Evolutionary conservation across 371 early-diverging fungal species (phyloP).

Genomic region (Haplosporangium sp.): DNA sequence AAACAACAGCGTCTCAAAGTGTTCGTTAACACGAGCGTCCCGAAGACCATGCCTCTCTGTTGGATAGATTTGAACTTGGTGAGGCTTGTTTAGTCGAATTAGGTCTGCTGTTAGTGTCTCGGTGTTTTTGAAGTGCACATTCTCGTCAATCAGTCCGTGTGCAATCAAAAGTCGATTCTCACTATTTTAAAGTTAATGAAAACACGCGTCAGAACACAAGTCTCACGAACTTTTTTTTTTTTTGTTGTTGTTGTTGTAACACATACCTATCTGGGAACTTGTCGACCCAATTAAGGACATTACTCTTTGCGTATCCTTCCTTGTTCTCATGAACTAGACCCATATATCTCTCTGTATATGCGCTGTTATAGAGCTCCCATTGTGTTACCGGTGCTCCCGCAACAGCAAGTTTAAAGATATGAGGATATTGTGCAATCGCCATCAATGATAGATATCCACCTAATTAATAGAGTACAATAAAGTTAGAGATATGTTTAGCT

Average conservation of each 20-base stretch:
- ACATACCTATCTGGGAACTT: slow-evolving; percentile 73
- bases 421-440: slow-evolving; percentile 73
- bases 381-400: slow-evolving; percentile 86
- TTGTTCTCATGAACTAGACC: slow-evolving; percentile 67
- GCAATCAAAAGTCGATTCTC: slow-evolving; percentile 78
- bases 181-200: slow-evolving; percentile 30
- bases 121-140: slow-evolving; percentile 83
- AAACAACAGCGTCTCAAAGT: slow-evolving; percentile 85
- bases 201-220: background rate
- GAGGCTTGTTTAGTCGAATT: slow-evolving; percentile 68
- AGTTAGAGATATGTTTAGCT: background rate
- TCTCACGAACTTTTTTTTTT: background rate
- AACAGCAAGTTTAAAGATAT: slow-evolving; percentile 75
- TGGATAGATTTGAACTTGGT: slow-evolving; percentile 77
- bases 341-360: slow-evolving; percentile 86
- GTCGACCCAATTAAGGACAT: slow-evolving; percentile 65
- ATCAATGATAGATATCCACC: slow-evolving; percentile 83
- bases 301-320: slow-evolving; percentile 64
- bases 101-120: slow-evolving; percentile 69
- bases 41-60: slow-evolving; percentile 84
- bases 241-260: background rate
- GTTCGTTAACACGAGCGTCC: slow-evolving; percentile 76
- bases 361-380: slow-evolving; percentile 82
- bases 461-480: slow-evolving; percentile 5
- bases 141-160: slow-evolving; percentile 87